phyloP scores from a whole-genome alignment of 108 stramenopile species.

The Cyclotella cryptica region DNA sequence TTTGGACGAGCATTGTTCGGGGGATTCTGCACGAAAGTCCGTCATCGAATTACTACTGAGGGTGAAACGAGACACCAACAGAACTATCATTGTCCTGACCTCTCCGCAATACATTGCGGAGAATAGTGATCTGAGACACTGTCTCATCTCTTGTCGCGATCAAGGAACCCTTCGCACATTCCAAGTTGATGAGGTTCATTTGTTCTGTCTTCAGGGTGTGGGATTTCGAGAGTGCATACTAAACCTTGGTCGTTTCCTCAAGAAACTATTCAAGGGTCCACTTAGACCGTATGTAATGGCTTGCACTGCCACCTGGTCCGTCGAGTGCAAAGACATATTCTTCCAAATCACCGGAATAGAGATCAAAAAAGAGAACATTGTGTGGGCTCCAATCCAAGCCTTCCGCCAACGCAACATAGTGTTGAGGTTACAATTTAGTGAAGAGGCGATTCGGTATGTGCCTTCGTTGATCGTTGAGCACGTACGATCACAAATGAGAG shows the following conservation, averaged over 20 bases:
- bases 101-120: constrained; percentile 3
- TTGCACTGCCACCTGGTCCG: not conserved
- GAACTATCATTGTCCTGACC: not conserved
- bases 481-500: not conserved
- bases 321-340: not conserved
- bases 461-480: not conserved
- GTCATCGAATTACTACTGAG: not conserved
- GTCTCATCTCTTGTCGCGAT: too few species aligned
- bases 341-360: not conserved
- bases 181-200: too few species aligned
- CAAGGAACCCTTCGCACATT: too few species aligned
- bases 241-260: not conserved
- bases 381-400: not conserved
- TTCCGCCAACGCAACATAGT: too few species aligned
- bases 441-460: not conserved
- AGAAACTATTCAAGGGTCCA: not conserved
- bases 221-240: not conserved
- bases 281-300: not conserved
- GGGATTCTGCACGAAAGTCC: too few species aligned
- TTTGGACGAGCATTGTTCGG: not conserved
- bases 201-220: too few species aligned
- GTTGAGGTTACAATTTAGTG: too few species aligned
- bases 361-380: not conserved
- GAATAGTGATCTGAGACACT: too few species aligned
- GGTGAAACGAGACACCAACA: not conserved